Base-by-base conservation (phyloP, 148 eudicot species). In the Rhododendron vialii region DNA sequence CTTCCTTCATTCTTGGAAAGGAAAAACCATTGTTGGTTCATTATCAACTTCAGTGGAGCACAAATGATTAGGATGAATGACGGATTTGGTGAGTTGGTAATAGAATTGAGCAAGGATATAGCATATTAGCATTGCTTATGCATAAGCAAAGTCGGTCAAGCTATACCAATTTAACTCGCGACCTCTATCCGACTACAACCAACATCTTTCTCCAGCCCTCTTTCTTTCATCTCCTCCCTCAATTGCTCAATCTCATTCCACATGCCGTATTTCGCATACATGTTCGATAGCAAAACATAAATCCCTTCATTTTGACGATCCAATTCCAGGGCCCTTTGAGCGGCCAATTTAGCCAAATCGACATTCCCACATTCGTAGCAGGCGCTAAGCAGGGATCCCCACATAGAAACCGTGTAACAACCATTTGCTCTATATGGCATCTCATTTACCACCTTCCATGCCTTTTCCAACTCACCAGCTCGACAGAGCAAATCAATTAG, bases 391-490 rank as follows among this genome's bases (percentile, higher is more conserved):
- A 95, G 85, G 24, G 97, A 88, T 17, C 96, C 95, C 95, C 95
- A 95, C 89, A 92, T 87, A 7, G 95, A 87, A 53, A 93, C 92
- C 71, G 84, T 86, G 47, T 83, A 87, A 63, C 47, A 81, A 10
- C 48, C 86, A 81, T 86, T 84, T 73, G 69, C 91, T 82, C 48
- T 84, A 84, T 48, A 7, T 10, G 92, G 87, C 89, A 94, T 87
- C 79, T 89, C 92, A 81, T 82, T 84, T 36, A 95, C 87, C n/a
- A 94, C 51, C 83, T 87, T 88, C 90, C 92, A 90, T 10, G 95
- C 98, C 88, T 88, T 94, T 33, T 93, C 96, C 85, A 93, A 85
- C 86, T 95, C 95, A 50, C 97, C 98, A 43, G 95, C 94, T 74
- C 94, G 88, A 85, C 95, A 93, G 79, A 95, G 93, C 89, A 94